Percentiles rank a stretch among this genome's conserved stretches.
Evolutionary conservation across 1,284 basidiomycete species (phyloP).

Genomic region (Ustilago esculenta): DNA sequence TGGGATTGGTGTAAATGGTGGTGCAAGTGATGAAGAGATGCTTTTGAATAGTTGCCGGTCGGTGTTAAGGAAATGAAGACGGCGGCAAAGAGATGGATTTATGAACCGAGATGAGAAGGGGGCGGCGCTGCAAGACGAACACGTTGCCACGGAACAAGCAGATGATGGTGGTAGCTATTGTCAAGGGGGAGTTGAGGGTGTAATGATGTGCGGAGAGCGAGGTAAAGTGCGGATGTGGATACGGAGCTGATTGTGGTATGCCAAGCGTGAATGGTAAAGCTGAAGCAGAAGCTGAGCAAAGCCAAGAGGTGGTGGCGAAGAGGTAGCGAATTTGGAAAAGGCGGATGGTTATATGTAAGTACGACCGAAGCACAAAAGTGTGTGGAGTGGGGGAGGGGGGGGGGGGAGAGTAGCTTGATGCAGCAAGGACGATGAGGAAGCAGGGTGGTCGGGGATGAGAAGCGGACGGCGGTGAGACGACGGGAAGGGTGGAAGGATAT

Average conservation of each 20-base stretch:
- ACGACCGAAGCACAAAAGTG: too few species aligned
- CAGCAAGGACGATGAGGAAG: background rate
- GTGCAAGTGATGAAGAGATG: slow-evolving; percentile 3
- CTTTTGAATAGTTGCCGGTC: slow-evolving; percentile 13
- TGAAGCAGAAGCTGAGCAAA: background rate
- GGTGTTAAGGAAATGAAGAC: slow-evolving; percentile 2
- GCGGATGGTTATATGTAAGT: too few species aligned
- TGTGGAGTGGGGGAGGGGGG: background rate
- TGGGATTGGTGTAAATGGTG: slow-evolving; percentile 5
- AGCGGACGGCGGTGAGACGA: slow-evolving; percentile 5
- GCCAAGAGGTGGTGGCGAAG: background rate
- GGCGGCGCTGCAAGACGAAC: too few species aligned
- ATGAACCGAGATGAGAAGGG: background rate
- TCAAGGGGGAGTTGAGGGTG: too few species aligned
- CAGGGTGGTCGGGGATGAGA: background rate
- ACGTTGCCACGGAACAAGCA: background rate
- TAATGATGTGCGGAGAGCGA: too few species aligned
- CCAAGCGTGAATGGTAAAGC: background rate
- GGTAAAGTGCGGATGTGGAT: too few species aligned
- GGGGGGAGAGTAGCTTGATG: background rate
- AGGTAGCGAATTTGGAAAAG: background rate
- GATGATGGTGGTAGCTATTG: too few species aligned
- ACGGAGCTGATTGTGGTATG: background rate
- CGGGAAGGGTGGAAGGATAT: slow-evolving; percentile 21
- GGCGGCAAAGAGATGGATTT: background rate